phyloP scores from a whole-genome alignment of 768 basidiomycete genomes.

The Lentinus brumalis region DNA sequence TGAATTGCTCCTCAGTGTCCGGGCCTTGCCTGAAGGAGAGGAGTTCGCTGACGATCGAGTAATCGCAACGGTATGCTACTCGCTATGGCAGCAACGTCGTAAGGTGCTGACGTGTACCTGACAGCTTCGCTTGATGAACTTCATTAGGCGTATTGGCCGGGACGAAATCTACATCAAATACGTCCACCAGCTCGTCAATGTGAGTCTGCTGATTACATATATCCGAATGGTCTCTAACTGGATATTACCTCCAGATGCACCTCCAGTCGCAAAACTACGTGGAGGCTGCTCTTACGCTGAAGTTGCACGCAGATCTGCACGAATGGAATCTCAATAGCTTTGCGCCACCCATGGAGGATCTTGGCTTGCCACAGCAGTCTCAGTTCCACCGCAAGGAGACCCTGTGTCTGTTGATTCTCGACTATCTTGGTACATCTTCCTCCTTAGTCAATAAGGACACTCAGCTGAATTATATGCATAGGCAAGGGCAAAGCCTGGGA shows the following conservation, averaged over 20 bases:
- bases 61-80: conserved; percentile 70
- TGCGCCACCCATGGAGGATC: conserved; percentile 85
- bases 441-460: background rate
- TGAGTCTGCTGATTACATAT: conserved; percentile 37
- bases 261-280: conserved; percentile 88
- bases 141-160: conserved; percentile 87
- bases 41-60: conserved; percentile 95
- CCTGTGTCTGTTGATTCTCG: conserved; percentile 86
- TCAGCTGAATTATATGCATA: conserved; percentile 32
- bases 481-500: conserved; percentile 99
- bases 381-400: conserved; percentile 95
- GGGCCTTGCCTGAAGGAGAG: conserved; percentile 88
- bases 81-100: background rate
- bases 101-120: background rate
- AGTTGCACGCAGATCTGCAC: conserved; percentile 91
- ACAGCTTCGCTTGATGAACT: conserved; percentile 88
- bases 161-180: conserved; percentile 97
- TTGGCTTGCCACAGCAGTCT: conserved; percentile 88
- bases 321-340: conserved; percentile 85
- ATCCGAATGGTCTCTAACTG: background rate
- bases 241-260: conserved; percentile 60
- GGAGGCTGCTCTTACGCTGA: conserved; percentile 91
- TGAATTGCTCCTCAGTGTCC: conserved; percentile 83
- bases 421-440: conserved; percentile 72
- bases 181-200: conserved; percentile 91